These are phyloP conservation scores for Nakazawaea ishiwadae DNA, from an alignment of 805 yeast species.

Conservation along the genomic window DNA sequence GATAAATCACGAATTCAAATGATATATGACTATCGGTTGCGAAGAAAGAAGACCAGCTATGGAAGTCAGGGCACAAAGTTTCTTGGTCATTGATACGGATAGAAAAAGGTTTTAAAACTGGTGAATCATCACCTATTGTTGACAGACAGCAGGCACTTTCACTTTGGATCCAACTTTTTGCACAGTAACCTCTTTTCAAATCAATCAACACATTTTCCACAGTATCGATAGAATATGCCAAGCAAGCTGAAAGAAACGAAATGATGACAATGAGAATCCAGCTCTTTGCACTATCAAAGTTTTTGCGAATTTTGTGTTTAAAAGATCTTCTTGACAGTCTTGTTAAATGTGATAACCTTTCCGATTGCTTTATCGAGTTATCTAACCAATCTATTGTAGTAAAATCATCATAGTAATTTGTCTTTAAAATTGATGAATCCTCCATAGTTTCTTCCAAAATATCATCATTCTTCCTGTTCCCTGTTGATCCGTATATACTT, in stretches of 20 bases:
- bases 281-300: constrained; percentile 36
- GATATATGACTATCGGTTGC: background rate
- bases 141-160: constrained; percentile 40
- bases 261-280: constrained; percentile 46
- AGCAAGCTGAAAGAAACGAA: constrained; percentile 40
- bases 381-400: constrained; percentile 59
- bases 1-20: constrained; percentile 33
- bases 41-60: constrained; percentile 35
- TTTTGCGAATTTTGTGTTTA: constrained; percentile 16
- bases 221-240: constrained; percentile 45
- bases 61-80: constrained; percentile 35
- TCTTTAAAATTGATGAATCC: background rate
- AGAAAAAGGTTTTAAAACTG: background rate
- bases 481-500: constrained; percentile 4
- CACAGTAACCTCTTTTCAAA: constrained; percentile 48
- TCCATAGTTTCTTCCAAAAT: background rate
- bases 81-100: constrained; percentile 4
- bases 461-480: background rate
- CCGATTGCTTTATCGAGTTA: constrained; percentile 40
- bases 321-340: constrained; percentile 18
- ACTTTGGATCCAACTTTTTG: constrained; percentile 36
- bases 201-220: constrained; percentile 45
- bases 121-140: constrained; percentile 13
- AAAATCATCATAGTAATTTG: constrained; percentile 50
- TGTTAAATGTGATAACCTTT: constrained; percentile 33